These are phyloP conservation scores for Xylariales sp. DNA, from an alignment of 2,329 filamentous ascomycete genomes.

Conservation along the genomic window DNA sequence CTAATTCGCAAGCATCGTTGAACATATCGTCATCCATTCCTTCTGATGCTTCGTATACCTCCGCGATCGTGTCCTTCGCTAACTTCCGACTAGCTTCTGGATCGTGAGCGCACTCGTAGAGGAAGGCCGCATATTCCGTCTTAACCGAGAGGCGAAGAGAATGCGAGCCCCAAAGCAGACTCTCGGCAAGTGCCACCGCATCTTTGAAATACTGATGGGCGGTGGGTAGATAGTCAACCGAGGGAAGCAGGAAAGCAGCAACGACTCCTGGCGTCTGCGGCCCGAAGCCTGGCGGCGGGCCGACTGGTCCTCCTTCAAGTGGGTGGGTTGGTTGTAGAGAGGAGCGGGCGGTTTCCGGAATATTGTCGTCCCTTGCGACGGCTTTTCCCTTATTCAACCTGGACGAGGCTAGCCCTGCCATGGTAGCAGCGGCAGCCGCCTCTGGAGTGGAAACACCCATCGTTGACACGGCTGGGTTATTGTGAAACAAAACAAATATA, in stretches of 20 bases:
- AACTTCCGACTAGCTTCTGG: constrained; percentile 68
- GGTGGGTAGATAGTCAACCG: constrained; percentile 76
- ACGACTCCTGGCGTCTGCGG: constrained; percentile 34
- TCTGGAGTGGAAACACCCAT: constrained; percentile 50
- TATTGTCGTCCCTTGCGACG: constrained; percentile 39
- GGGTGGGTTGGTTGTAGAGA: constrained; percentile 45
- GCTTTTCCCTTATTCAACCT: constrained; percentile 45
- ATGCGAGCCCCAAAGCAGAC: constrained; percentile 79
- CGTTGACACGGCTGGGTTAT: constrained; percentile 71
- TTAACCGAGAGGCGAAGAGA: constrained; percentile 86
- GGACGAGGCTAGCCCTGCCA: constrained; percentile 25
- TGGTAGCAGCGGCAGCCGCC: constrained; percentile 26
- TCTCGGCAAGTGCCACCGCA: constrained; percentile 69
- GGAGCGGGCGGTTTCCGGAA: constrained; percentile 34
- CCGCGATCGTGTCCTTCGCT: constrained; percentile 77
- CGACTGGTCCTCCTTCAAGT: constrained; percentile 56
- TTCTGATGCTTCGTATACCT: constrained; percentile 87
- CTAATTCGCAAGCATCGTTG: constrained; percentile 82
- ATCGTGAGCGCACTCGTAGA: constrained; percentile 91
- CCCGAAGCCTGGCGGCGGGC: constrained; percentile 51
- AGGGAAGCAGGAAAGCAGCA: constrained; percentile 74
- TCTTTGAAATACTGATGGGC: constrained; percentile 78
- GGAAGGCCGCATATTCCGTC: constrained; percentile 86
- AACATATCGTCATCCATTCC: constrained; percentile 96
- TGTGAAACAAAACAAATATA: constrained; percentile 95